Evolutionary conservation across 495 filamentous ascomycete genomes (phyloP), one percentile per base, ranked within the genome.

Genomic region (Cercophora newfieldiana): DNA sequence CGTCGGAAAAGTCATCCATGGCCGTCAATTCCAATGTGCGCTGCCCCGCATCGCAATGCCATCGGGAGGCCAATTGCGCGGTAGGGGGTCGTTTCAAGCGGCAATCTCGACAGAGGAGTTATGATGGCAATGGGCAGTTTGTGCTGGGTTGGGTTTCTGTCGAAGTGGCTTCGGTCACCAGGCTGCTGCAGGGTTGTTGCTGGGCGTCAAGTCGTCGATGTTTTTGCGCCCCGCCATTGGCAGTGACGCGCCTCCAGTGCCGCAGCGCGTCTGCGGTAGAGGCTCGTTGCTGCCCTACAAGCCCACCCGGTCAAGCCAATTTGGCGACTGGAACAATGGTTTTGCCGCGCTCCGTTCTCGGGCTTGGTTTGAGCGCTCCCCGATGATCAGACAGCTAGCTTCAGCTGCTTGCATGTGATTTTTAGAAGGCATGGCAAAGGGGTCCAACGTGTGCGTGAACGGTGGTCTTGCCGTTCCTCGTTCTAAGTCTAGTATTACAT

Each of bases 1-100:
- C 81, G 66, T 84, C 81, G 25, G 77, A 80, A 49, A 78, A 84
- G 10, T 80, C 77, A 74, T 84, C 81, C 78, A 84, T 81, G 61
- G 66, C 59, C 63, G 62, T 50, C 53, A 62, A 24, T 56, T 25
- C 19, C 65, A 29, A 57, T 24, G 66, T 61, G 50, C 59, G 61
- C 25, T 33, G 33, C 7, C 19, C 18, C 61, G 57, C 50, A 63
- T 47, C 48, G 16, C 59, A 63, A 37, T 72, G 68, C 63, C 70
- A 69, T 72, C 53, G 57, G n/a, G 29, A 16, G 44, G 16, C 6
- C 21, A 50, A 50, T 28, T 14, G 28, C 54, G 54, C 21, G 7
- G 37, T 47, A 47, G 37, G 7, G 18, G 37, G 18, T 47, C 37
- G n/a, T n/a, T n/a, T n/a, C n/a, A n/a, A n/a, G n/a, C n/a, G n/a